phyloP scores from a whole-genome alignment of 2,329 filamentous ascomycete species.

The Stagonosporopsis rhizophila region DNA sequence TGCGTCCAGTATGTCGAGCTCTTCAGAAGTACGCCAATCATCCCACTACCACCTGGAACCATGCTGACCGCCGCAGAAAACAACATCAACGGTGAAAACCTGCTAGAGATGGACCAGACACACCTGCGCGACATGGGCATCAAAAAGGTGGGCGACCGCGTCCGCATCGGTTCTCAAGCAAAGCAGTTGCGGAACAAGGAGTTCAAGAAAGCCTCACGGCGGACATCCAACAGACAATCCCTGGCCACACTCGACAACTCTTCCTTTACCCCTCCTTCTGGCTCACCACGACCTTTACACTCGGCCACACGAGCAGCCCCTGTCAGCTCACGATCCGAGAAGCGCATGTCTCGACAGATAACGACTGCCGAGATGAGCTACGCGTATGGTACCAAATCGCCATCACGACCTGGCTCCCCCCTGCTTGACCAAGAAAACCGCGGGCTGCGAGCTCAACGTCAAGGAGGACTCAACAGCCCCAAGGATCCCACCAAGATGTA shows the following conservation, averaged over 20 bases:
- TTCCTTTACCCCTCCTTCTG: slow-evolving; percentile 66
- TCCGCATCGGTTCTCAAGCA: slow-evolving; percentile 71
- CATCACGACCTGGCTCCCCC: slow-evolving; percentile 76
- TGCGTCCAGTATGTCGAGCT: slow-evolving; percentile 92
- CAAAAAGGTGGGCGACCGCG: slow-evolving; percentile 95
- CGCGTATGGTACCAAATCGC: slow-evolving; percentile 58
- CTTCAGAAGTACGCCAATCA: slow-evolving; percentile 67
- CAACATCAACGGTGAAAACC: slow-evolving; percentile 96
- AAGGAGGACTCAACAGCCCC: slow-evolving; percentile 64
- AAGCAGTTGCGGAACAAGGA: slow-evolving; percentile 59
- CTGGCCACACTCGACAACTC: slow-evolving; percentile 78
- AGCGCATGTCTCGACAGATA: slow-evolving; percentile 57
- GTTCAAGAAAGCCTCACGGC: slow-evolving; percentile 65
- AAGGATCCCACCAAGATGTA: slow-evolving; percentile 62
- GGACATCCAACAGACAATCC: slow-evolving; percentile 80
- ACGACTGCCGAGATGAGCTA: slow-evolving; percentile 53
- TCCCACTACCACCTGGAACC: background rate
- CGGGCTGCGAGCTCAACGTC: slow-evolving; percentile 63
- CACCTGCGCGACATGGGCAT: slow-evolving; percentile 98
- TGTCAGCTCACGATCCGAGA: slow-evolving; percentile 54
- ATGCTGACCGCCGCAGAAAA: slow-evolving; percentile 65
- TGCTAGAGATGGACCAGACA: slow-evolving; percentile 95
- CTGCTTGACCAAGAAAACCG: slow-evolving; percentile 64
- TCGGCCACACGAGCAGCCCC: slow-evolving; percentile 55
- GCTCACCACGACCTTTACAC: slow-evolving; percentile 69